Percentiles rank a stretch among this genome's conserved stretches.
phyloP scores from a whole-genome alignment of 768 basidiomycete genomes.

The Trametes cubensis region DNA sequence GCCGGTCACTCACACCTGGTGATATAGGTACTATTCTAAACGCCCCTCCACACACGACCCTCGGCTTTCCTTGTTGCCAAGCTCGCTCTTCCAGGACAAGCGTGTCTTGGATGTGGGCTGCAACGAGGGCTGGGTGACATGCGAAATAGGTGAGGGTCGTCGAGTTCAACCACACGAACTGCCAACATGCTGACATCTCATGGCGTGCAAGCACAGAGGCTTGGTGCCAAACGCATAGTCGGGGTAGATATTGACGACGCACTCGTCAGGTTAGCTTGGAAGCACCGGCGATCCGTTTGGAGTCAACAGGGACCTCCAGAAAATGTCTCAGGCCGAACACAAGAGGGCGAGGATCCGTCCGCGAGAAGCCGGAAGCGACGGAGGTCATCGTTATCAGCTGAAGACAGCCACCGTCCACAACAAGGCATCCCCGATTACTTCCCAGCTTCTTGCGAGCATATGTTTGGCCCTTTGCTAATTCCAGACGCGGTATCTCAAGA shows the following conservation, averaged over 20 bases:
- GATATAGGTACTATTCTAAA: constrained; percentile 73
- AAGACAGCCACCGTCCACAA: constrained; percentile 19
- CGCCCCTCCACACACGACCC: constrained; percentile 62
- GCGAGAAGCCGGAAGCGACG: constrained; percentile 17
- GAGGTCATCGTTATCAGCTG: not conserved
- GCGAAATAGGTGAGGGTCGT: constrained; percentile 69
- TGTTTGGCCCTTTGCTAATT: constrained; percentile 73
- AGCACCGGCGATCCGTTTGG: constrained; percentile 69
- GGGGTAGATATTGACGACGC: constrained; percentile 86
- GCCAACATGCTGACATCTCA: constrained; percentile 7
- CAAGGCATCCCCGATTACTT: constrained; percentile 54
- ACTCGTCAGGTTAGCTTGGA: constrained; percentile 78
- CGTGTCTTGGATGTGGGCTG: constrained; percentile 83
- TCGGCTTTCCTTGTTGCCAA: constrained; percentile 64
- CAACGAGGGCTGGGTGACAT: constrained; percentile 85
- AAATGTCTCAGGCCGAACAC: not conserved
- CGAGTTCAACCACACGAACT: not conserved
- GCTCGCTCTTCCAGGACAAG: constrained; percentile 52
- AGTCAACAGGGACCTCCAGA: constrained; percentile 56
- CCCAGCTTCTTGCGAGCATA: constrained; percentile 75
- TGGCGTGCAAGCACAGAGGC: constrained; percentile 55
- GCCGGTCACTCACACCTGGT: not conserved
- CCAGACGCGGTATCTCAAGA: constrained; percentile 42
- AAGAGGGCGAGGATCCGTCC: not conserved
- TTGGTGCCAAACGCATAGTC: constrained; percentile 64